Evolutionary conservation across 2,329 filamentous ascomycete genomes (phyloP).

Genomic region (Aureobasidium leucospermi): DNA sequence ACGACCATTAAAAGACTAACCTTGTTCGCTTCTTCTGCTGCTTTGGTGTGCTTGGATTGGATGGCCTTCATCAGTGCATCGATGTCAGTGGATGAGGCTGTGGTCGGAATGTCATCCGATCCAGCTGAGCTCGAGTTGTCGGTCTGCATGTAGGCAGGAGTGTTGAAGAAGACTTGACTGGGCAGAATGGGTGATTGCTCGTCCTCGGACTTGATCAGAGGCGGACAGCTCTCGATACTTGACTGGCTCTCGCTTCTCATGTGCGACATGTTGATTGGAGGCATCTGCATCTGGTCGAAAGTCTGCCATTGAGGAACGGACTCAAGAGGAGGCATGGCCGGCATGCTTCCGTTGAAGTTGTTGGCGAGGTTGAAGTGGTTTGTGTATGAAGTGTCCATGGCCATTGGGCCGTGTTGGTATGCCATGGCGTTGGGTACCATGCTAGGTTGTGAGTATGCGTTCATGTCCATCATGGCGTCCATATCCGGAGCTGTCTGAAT

Average conservation of each 20-base stretch:
- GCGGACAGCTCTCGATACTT: slow-evolving; percentile 23
- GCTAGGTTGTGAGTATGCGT: not conserved
- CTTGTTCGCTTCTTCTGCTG: slow-evolving; percentile 18
- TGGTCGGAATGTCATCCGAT: slow-evolving; percentile 1
- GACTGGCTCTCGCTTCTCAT: slow-evolving; percentile 24
- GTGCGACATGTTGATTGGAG: slow-evolving; percentile 14
- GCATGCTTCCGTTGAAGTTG: slow-evolving; percentile 10
- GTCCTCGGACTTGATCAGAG: slow-evolving; percentile 37
- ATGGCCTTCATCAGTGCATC: slow-evolving; percentile 73
- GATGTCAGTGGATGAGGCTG: slow-evolving; percentile 12
- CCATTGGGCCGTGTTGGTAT: not conserved
- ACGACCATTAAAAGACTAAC: not conserved
- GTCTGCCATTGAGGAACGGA: slow-evolving; percentile 5
- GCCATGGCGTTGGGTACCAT: slow-evolving; percentile 8
- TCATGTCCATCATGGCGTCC: slow-evolving; percentile 9
- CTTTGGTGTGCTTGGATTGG: slow-evolving; percentile 54
- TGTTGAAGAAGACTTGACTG: slow-evolving; percentile 32
- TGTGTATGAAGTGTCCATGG: slow-evolving; percentile 3
- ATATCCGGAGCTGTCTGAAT: slow-evolving; percentile 1
- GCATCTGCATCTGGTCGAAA: slow-evolving; percentile 2
- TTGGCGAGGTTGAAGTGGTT: slow-evolving; percentile 7
- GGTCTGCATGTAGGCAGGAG: slow-evolving; percentile 22
- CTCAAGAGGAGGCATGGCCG: not conserved
- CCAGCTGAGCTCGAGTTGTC: slow-evolving; percentile 6
- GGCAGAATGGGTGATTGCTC: slow-evolving; percentile 35